Percentiles rank a stretch among this genome's conserved stretches.
Evolutionary conservation across 2,329 filamentous ascomycete species (phyloP).

Genomic region (Remersonia thermophila): DNA sequence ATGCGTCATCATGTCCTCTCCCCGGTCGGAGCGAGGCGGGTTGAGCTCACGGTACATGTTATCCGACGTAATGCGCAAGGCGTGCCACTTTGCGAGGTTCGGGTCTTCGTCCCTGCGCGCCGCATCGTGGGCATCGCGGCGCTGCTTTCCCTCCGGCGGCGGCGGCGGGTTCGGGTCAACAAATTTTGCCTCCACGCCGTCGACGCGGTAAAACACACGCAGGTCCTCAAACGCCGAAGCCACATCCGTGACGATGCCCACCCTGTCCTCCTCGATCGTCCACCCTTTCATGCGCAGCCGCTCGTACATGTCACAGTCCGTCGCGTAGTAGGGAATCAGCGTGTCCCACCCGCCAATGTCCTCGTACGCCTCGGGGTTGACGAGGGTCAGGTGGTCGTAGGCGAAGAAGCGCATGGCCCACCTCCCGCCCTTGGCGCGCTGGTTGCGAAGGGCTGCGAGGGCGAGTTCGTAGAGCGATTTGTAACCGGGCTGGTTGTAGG

Average conservation of each 20-base stretch:
- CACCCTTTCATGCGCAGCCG: conserved; percentile 35
- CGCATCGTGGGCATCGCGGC: conserved; percentile 6
- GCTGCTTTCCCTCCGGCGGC: conserved; percentile 7
- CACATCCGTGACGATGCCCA: conserved; percentile 34
- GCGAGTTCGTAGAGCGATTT: conserved; percentile 30
- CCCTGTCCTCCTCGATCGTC: conserved; percentile 26
- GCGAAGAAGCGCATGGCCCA: conserved; percentile 46
- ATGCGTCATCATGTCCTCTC: too few species aligned
- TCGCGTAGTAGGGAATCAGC: conserved; percentile 45
- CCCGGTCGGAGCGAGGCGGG: too few species aligned
- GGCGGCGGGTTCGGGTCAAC: conserved; percentile 22
- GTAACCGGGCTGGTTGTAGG: conserved; percentile 26
- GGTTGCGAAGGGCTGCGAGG: conserved; percentile 24
- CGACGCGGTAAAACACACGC: conserved; percentile 32
- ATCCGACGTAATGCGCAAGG: conserved; percentile 18
- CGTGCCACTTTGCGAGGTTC: conserved; percentile 15
- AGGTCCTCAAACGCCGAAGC: conserved; percentile 34
- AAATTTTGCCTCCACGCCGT: conserved; percentile 24
- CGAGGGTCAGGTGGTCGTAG: conserved; percentile 45
- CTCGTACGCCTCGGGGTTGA: conserved; percentile 40
- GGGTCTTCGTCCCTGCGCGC: conserved; percentile 14
- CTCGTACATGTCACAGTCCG: conserved; percentile 44
- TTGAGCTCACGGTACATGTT: conserved; percentile 24
- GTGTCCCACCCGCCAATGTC: conserved; percentile 45
- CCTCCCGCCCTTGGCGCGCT: conserved; percentile 21